These are phyloP conservation scores for Ustilago sp. DNA, from an alignment of 1,284 basidiomycete genomes.

Conservation along the genomic window DNA sequence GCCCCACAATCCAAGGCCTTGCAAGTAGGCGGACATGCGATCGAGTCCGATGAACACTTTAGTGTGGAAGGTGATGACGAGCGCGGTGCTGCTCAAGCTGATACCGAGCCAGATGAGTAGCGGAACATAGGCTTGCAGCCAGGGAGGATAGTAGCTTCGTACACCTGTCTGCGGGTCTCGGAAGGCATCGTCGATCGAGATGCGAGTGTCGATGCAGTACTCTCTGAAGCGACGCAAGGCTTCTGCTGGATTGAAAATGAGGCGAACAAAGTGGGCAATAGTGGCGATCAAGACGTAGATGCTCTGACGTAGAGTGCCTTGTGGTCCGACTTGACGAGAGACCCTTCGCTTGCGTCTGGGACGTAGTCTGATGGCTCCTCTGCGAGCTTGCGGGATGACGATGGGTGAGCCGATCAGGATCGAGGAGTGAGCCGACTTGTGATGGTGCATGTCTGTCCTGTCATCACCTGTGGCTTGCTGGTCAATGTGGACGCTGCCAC, in stretches of 20 bases:
- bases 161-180: constrained; percentile 60
- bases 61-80: constrained; percentile 68
- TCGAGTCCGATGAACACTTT: constrained; percentile 66
- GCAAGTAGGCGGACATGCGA: constrained; percentile 55
- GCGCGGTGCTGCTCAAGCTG: constrained; percentile 62
- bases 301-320: constrained; percentile 33
- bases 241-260: constrained; percentile 45
- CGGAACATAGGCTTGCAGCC: constrained; percentile 69
- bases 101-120: constrained; percentile 69
- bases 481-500: constrained; percentile 33
- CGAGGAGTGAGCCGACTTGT: constrained; percentile 44
- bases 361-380: constrained; percentile 51
- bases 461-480: constrained; percentile 31
- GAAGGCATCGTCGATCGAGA: constrained; percentile 61
- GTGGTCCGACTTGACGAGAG: constrained; percentile 23
- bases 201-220: constrained; percentile 44
- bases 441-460: constrained; percentile 40
- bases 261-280: constrained; percentile 24
- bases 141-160: constrained; percentile 62
- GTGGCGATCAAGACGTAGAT: constrained; percentile 24
- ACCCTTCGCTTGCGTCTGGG: constrained; percentile 29
- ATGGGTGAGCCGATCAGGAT: constrained; percentile 58
- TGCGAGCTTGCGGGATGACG: constrained; percentile 59
- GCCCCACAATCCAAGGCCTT: constrained; percentile 56
- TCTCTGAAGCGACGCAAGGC: constrained; percentile 32